A percentile compares a stretch with the other conserved stretches of the same genome.
phyloP scores from a whole-genome alignment of 768 basidiomycete genomes.

The Podaxis sp. region DNA sequence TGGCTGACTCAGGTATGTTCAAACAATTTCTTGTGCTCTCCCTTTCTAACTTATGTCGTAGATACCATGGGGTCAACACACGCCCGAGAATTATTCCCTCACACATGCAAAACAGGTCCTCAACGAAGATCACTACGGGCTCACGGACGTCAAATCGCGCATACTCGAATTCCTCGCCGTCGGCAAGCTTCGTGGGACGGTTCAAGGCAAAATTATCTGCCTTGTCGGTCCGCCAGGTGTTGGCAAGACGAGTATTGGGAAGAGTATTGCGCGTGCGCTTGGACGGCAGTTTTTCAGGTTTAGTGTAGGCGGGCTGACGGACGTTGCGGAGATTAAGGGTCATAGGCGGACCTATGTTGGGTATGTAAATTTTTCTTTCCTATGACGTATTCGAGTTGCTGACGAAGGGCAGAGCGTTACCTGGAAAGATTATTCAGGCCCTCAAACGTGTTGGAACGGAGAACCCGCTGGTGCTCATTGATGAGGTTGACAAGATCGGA shows the following conservation, averaged over 20 bases:
- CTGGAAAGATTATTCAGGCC: constrained; percentile 94
- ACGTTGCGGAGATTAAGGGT: constrained; percentile 99
- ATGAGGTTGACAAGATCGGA: constrained; percentile 96
- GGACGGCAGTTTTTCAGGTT: constrained; percentile 94
- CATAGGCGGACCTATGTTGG: constrained; percentile 97
- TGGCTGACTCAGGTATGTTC: constrained; percentile 76
- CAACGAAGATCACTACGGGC: constrained; percentile 94
- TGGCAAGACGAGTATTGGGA: constrained; percentile 95
- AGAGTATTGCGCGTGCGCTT: constrained; percentile 89
- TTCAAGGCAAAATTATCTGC: constrained; percentile 96
- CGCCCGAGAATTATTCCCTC: constrained; percentile 90
- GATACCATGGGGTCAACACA: constrained; percentile 97
- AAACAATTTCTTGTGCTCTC: not conserved
- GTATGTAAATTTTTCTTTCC: constrained; percentile 36
- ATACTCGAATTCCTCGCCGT: constrained; percentile 96
- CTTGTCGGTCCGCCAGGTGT: constrained; percentile 97
- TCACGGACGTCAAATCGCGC: constrained; percentile 89
- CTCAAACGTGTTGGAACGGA: constrained; percentile 91
- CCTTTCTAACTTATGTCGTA: constrained; percentile 6
- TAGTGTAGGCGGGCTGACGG: constrained; percentile 93
- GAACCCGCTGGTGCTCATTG: constrained; percentile 91
- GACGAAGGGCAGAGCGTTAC: constrained; percentile 59
- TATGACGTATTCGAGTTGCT: not conserved
- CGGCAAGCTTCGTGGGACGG: constrained; percentile 90
- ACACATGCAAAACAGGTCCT: constrained; percentile 76